These are phyloP conservation scores for Buxus sempervirens DNA, from an alignment of 164 flowering plant species.

Conservation along the genomic window DNA sequence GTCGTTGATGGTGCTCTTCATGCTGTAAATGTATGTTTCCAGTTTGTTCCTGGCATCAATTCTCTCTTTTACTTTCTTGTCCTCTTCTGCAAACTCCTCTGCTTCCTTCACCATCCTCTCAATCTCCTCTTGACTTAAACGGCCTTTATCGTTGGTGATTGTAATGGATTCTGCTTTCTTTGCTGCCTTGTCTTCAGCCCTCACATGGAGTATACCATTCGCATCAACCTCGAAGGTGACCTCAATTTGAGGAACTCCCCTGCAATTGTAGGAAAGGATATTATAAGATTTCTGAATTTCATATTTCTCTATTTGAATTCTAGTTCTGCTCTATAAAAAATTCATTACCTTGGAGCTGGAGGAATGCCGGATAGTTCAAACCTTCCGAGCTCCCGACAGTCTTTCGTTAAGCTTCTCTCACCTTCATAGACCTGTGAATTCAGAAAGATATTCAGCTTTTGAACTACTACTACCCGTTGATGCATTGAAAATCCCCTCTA, in stretches of 20 bases:
- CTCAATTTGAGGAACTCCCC: constrained; percentile 66
- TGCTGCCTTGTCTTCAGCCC: constrained; percentile 54
- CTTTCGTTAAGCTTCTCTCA: constrained; percentile 53
- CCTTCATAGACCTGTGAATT: constrained; percentile 52
- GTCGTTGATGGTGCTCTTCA: constrained; percentile 45
- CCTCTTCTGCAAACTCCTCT: constrained; percentile 52
- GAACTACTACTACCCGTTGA: neutral
- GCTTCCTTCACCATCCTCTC: constrained; percentile 48
- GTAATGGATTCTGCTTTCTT: constrained; percentile 40
- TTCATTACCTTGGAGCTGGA: constrained; percentile 56
- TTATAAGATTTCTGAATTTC: too few relatives aligned
- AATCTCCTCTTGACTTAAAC: constrained; percentile 54
- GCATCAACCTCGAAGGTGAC: constrained; percentile 60
- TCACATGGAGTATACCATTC: constrained; percentile 51
- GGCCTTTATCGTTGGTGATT: constrained; percentile 50
- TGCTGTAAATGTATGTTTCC: constrained; percentile 48
- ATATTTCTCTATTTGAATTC: too few relatives aligned
- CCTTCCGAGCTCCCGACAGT: constrained; percentile 51
- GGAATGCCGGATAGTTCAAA: constrained; percentile 58
- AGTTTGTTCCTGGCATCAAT: constrained; percentile 51
- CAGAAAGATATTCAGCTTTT: too few relatives aligned
- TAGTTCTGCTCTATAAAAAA: too few relatives aligned
- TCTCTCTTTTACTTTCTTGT: constrained; percentile 41
- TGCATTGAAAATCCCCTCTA: too few relatives aligned
- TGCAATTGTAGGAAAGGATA: constrained; percentile 9